A percentile compares a stretch with the other conserved stretches of the same genome.
Conservation (phyloP, 2,329 filamentous ascomycete species). For the Epicoccum sorghinum region DNA sequence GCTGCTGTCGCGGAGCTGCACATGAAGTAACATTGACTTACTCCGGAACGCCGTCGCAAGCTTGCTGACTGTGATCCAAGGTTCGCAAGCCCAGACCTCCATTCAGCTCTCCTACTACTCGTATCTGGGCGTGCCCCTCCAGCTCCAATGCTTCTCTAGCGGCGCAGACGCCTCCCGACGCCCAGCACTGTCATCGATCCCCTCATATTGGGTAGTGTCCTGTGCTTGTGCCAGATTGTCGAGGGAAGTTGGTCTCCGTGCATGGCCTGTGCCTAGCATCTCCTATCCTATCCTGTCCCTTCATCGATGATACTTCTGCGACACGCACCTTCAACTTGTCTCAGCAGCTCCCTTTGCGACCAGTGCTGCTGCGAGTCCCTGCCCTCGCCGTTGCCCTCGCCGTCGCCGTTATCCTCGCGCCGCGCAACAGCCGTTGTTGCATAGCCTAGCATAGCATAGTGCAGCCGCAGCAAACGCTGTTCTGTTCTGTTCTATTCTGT, state of each 20-base stretch:
- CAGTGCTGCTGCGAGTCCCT: constrained; percentile 10
- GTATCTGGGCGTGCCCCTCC: constrained; percentile 11
- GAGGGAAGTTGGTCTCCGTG: constrained; percentile 10
- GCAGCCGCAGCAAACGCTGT: not conserved
- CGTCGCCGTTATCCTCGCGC: not conserved
- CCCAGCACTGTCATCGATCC: constrained; percentile 7
- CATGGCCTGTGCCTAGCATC: constrained; percentile 19
- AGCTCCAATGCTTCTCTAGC: constrained; percentile 5
- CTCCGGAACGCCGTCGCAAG: constrained; percentile 5
- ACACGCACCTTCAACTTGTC: constrained; percentile 12
- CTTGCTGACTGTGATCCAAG: constrained; percentile 6
- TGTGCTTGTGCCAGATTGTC: constrained; percentile 16
- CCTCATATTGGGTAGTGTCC: constrained; percentile 5
- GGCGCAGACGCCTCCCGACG: constrained; percentile 9
- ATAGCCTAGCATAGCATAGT: not conserved
- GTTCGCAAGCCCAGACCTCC: constrained; percentile 10
- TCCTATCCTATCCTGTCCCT: constrained; percentile 8
- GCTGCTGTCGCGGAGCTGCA: constrained; percentile 1
- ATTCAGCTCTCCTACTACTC: not conserved
- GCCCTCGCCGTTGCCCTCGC: not conserved
- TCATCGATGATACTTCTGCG: constrained; percentile 8
- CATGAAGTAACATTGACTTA: not conserved
- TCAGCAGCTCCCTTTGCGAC: constrained; percentile 19
- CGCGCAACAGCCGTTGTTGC: not conserved
- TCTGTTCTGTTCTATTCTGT: not conserved